These are phyloP conservation scores for Schizothecium vesticola DNA, from an alignment of 495 filamentous ascomycete species.

Conservation along the genomic window DNA sequence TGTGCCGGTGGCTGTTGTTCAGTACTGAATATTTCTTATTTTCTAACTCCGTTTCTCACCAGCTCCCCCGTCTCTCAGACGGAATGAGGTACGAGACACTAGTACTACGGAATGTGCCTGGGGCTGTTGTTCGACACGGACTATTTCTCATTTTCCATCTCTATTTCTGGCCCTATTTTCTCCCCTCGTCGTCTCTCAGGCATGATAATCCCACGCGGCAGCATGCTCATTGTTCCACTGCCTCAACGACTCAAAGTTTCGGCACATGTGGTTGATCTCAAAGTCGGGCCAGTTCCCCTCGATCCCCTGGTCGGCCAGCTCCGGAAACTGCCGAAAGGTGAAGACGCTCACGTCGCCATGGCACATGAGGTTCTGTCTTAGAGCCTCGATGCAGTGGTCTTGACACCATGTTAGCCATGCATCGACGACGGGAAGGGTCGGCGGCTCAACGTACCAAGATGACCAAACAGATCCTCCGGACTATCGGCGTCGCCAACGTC, in stretches of 20 bases:
- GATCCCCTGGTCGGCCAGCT: slow-evolving; percentile 31
- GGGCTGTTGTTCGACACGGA: neutral
- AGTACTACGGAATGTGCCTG: neutral
- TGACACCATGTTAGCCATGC: slow-evolving; percentile 1
- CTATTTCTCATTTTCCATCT: neutral
- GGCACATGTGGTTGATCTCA: slow-evolving; percentile 43
- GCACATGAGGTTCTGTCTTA: slow-evolving; percentile 48
- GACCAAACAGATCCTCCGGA: slow-evolving; percentile 26
- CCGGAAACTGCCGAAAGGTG: slow-evolving; percentile 40
- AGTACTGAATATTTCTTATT: too few relatives aligned
- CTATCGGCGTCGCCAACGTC: slow-evolving; percentile 26
- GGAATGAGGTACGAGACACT: neutral
- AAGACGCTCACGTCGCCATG: slow-evolving; percentile 47
- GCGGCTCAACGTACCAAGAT: slow-evolving; percentile 16
- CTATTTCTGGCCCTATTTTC: neutral
- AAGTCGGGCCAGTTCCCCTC: slow-evolving; percentile 45
- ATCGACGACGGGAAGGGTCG: neutral
- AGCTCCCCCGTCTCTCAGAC: slow-evolving; percentile 3
- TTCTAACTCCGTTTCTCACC: neutral
- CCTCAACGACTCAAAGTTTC: slow-evolving; percentile 45
- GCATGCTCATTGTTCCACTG: slow-evolving; percentile 48
- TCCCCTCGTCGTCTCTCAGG: slow-evolving; percentile 5
- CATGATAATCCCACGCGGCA: slow-evolving; percentile 33
- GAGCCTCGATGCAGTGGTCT: slow-evolving; percentile 49
- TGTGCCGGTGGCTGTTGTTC: too few relatives aligned